Evolutionary conservation across 306 rosid genomes (phyloP), one percentile per base, ranked within the genome.

Genomic region (Mucuna pruriens): DNA sequence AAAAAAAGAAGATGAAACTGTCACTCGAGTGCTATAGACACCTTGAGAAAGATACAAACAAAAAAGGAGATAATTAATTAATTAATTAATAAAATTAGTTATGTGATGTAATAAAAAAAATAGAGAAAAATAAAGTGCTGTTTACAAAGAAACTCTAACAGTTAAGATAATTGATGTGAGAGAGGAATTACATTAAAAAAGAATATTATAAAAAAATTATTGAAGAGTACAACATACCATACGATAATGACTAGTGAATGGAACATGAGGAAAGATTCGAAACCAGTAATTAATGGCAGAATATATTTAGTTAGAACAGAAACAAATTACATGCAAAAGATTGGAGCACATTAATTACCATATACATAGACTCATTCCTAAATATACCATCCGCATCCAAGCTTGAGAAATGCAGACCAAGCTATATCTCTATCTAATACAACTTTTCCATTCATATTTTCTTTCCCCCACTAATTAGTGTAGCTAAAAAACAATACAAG

Each of bases 311-410:
- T 57, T 58, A 79, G 71, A 79, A 72, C 73, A 80, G 22, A 33
- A 72, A 80, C 39, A 64, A 61, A 75, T 44, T 55, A 80, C 80
- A 80, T 26, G 20, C 71, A 29, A 70, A 80, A 76, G 80, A 77
- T 85, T 39, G 31, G 8, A 80, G 55, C 46, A 69, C 74, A 84
- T 70, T 12, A 60, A 85, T 76, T 17, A 69, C 80, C 76, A 80
- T 75, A 80, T 80, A 33, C 75, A 80, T 19, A 70, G 23, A 69
- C 31, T 36, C 58, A 31, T 75, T 42, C 48, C 74, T 68, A 64
- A 54, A 52, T 61, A 44, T 74, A 38, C 55, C 71, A 54, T 80
- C 62, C 66, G 65, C 75, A 57, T 17, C 20, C 55, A 75, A 74
- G 23, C 75, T 29, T 42, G 45, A 76, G 75, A 58, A 58, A 12